Evolutionary conservation across 2,329 filamentous ascomycete genomes (phyloP), one percentile per base, ranked within the genome.

Genomic region (Ceratocystis cacaofunesta): DNA sequence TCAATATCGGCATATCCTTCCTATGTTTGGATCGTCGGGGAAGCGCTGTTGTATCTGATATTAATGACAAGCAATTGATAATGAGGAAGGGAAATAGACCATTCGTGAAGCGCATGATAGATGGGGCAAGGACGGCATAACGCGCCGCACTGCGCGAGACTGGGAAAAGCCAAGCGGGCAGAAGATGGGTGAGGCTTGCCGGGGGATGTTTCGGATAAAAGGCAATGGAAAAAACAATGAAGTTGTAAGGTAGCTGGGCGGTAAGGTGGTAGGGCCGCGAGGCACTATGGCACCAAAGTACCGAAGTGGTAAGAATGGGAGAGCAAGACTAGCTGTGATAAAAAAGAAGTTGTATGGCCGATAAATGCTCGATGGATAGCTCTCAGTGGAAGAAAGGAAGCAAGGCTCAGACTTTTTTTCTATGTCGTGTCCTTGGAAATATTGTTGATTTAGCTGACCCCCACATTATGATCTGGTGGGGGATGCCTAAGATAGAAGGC

Each of bases 1-100:
- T 46, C n/a, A 69, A 28, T 12, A 68, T 61, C 5, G 67, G 67
- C 57, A 68, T 67, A 50, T 67, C 66, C 41, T 25, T 55, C 22
- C 46, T 67, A 6, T 36, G 55, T 28, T 15, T 46, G n/a, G 63
- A 65, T 10, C 63, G 63, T 8, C 25, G 55, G 12, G 63, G 63
- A 30, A 65, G 44, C 12, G 63, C 55, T 4, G 28, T 32, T 17
- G 55, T 25, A 30, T 30, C 43, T n/a, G 43, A 41, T 62, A 60
- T 55, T 32, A 55, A 44, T 5, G 55, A 61, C 25, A 64, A 44
- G 52, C 22, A 36, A 50, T 50, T 44, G n/a, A 63, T 60, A 28
- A 67, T n/a, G 5, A 64, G 25, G 8, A 67, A 64, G 22, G 43
- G 44, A n/a, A 62, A 66, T n/a, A 66, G 25, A 58, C 32, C n/a